Conservation (phyloP, 192 early-diverging fungal genomes). For the Helicostylum pulchrum region DNA sequence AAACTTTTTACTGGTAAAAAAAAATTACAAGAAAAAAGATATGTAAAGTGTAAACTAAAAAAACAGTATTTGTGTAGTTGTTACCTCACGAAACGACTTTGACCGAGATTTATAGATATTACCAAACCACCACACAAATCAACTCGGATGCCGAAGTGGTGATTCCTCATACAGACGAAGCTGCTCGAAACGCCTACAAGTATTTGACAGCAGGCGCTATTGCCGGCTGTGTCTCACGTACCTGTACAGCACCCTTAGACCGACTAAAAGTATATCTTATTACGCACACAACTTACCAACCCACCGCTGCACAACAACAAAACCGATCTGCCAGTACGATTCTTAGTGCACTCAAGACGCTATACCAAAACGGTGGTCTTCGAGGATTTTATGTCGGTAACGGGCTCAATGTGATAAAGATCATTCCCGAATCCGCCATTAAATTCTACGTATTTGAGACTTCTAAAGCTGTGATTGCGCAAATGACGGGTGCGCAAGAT, state of each 20-base stretch:
- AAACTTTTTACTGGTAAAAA: conserved; percentile 49
- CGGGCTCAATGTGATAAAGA: conserved; percentile 72
- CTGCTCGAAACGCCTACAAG: conserved; percentile 45
- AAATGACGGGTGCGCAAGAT: conserved; percentile 31
- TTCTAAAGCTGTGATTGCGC: conserved; percentile 45
- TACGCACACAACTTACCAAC: conserved; percentile 35
- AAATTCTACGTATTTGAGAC: conserved; percentile 75
- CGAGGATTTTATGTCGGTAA: conserved; percentile 73
- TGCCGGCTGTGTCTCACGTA: conserved; percentile 68
- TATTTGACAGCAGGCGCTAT: conserved; percentile 68
- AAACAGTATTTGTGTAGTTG: too few relatives aligned
- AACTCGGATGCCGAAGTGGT: conserved; percentile 64
- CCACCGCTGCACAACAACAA: conserved; percentile 16
- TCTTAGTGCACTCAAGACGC: conserved; percentile 41
- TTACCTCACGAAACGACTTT: conserved; percentile 58
- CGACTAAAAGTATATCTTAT: conserved; percentile 61
- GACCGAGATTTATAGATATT: conserved; percentile 60
- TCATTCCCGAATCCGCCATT: conserved; percentile 69
- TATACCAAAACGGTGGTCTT: conserved; percentile 64
- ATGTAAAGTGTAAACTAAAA: not conserved
- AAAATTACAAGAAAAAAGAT: not conserved
- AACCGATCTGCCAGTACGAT: conserved; percentile 21
- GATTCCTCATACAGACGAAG: conserved; percentile 49
- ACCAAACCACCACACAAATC: conserved; percentile 52
- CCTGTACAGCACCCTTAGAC: conserved; percentile 71